A percentile compares a stretch with the other conserved stretches of the same genome.
Conservation (phyloP, 805 yeast genomes). For the Wickerhamomyces canadensis region DNA sequence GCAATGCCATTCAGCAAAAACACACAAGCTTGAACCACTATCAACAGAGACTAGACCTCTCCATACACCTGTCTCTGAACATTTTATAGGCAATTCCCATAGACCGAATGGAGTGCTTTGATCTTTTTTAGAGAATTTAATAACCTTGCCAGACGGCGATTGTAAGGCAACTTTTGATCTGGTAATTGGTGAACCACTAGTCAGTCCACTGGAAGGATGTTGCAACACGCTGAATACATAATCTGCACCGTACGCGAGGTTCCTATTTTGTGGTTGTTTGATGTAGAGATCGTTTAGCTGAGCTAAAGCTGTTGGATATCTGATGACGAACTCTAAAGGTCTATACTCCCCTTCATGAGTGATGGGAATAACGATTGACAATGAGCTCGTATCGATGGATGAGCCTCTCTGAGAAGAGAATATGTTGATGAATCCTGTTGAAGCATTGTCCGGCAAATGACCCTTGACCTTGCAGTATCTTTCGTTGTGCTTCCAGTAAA, state of each 20-base stretch:
- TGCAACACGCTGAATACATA: conserved; percentile 63
- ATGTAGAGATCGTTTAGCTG: conserved; percentile 74
- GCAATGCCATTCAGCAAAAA: conserved; percentile 88
- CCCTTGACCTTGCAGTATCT: conserved; percentile 79
- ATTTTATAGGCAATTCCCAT: conserved; percentile 55
- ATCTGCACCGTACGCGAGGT: conserved; percentile 48
- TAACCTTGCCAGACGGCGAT: conserved; percentile 79
- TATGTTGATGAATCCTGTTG: conserved; percentile 68
- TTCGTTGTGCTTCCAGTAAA: conserved; percentile 58
- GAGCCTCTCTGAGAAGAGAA: conserved; percentile 66
- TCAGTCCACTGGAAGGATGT: conserved; percentile 28
- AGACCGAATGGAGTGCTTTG: conserved; percentile 42
- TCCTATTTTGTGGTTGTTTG: conserved; percentile 74
- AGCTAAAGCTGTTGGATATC: conserved; percentile 67
- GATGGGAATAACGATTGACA: conserved; percentile 70
- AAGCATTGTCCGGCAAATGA: conserved; percentile 60
- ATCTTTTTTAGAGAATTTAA: conserved; percentile 48
- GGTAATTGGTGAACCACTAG: conserved; percentile 6
- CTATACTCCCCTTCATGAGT: conserved; percentile 64
- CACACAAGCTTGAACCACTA: conserved; percentile 75
- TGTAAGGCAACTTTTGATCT: conserved; percentile 64
- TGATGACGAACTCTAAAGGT: conserved; percentile 60
- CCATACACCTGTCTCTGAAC: conserved; percentile 77
- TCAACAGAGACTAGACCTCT: conserved; percentile 77
- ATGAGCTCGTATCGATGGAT: conserved; percentile 50